Evolutionary conservation across 805 yeast genomes (phyloP).

Genomic region (Ogataea haglerorum): DNA sequence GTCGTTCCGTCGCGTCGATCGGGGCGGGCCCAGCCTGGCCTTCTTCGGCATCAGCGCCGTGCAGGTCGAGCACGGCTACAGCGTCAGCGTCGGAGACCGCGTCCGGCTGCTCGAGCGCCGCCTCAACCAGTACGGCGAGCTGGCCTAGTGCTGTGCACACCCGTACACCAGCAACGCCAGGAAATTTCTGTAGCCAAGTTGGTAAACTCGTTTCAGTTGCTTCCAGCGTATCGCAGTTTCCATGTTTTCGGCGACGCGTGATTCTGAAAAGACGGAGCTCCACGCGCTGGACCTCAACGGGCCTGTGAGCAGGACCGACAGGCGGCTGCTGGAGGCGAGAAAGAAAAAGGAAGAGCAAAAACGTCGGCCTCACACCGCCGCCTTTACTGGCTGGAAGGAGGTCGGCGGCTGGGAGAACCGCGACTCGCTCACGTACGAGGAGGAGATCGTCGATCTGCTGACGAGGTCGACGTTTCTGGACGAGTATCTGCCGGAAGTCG

Average conservation of each 20-base stretch:
- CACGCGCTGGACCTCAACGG: conserved; percentile 23
- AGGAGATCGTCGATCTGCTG: conserved; percentile 67
- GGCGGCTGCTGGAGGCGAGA: conserved; percentile 16
- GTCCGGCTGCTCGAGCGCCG: conserved; percentile 18
- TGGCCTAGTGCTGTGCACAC: conserved; percentile 4
- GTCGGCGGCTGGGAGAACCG: conserved; percentile 81
- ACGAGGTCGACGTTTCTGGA: conserved; percentile 73
- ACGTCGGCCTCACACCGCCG: conserved; percentile 55
- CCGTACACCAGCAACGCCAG: conserved; percentile 11
- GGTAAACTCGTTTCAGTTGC: conserved; percentile 12
- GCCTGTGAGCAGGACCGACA: conserved; percentile 28
- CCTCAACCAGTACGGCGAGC: conserved; percentile 16
- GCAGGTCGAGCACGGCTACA: conserved; percentile 22
- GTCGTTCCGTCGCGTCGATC: conserved; percentile 23
- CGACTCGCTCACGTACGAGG: conserved; percentile 62
- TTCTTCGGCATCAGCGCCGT: conserved; percentile 25
- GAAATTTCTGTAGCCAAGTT: conserved; percentile 11
- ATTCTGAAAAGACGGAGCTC: conserved; percentile 6
- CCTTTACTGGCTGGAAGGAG: conserved; percentile 92
- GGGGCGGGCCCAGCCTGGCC: conserved; percentile 13
- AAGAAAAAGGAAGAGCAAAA: conserved; percentile 19
- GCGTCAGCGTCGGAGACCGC: conserved; percentile 21
- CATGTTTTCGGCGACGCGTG: conserved; percentile 7
- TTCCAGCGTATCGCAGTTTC: background rate
- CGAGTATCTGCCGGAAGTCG: conserved; percentile 65